These are phyloP conservation scores for Pyrenophora teres DNA, from an alignment of 2,329 filamentous ascomycete genomes.

Conservation along the genomic window DNA sequence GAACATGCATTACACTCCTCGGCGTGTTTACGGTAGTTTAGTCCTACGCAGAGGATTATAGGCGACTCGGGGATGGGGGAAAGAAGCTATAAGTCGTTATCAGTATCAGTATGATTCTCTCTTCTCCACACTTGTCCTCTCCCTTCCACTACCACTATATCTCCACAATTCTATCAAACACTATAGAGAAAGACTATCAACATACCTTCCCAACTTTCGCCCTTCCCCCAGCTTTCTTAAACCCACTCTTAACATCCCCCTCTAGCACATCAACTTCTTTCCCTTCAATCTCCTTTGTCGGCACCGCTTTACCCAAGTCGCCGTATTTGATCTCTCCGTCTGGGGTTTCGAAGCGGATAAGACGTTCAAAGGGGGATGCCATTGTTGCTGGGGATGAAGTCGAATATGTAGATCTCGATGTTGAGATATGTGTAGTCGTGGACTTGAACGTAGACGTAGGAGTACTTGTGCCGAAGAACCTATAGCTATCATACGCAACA, in stretches of 20 bases:
- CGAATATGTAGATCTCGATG: not conserved
- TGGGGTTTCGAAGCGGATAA: conserved; percentile 41
- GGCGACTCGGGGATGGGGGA: conserved; percentile 35
- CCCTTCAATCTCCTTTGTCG: conserved; percentile 39
- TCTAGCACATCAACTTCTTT: conserved; percentile 36
- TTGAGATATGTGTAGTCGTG: not conserved
- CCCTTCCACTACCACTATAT: too few species aligned
- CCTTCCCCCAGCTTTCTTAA: conserved; percentile 34
- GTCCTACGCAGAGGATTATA: conserved; percentile 42
- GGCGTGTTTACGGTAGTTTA: conserved; percentile 45
- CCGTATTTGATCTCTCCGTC: conserved; percentile 40
- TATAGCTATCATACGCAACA: too few species aligned
- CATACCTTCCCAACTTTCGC: conserved; percentile 32
- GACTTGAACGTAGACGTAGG: not conserved
- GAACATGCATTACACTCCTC: conserved; percentile 38
- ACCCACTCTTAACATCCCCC: conserved; percentile 36
- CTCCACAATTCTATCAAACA: not conserved
- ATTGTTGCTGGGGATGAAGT: conserved; percentile 16
- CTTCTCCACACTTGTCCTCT: not conserved
- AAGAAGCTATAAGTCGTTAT: conserved; percentile 22
- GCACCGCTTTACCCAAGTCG: conserved; percentile 35
- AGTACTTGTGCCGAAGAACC: too few species aligned
- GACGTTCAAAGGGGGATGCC: conserved; percentile 39
- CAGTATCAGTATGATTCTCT: not conserved
- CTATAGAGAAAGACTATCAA: not conserved